Conservation (phyloP, 2,329 filamentous ascomycete species). For the Sporothrix inflata region DNA sequence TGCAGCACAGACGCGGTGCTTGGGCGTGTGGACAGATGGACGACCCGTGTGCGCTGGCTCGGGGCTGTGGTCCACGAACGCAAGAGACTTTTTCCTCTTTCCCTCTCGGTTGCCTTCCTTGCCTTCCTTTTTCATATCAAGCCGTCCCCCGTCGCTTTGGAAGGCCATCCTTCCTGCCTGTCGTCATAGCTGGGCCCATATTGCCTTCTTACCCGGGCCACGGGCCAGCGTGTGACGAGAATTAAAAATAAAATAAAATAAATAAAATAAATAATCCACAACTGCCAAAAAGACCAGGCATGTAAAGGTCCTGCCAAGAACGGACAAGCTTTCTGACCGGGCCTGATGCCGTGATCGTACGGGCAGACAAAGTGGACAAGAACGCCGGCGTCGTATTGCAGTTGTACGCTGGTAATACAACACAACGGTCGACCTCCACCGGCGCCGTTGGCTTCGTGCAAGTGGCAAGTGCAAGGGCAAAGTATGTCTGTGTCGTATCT, state of each 20-base stretch:
- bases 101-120: neutral
- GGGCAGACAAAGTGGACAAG: neutral
- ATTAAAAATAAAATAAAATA: neutral
- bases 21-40: too few species aligned
- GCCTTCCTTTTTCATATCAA: constrained; percentile 9
- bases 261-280: neutral
- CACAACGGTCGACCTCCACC: neutral
- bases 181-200: neutral
- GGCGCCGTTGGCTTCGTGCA: neutral
- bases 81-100: neutral
- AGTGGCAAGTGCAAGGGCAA: neutral
- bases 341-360: neutral
- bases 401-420: neutral
- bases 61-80: neutral
- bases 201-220: constrained; percentile 1
- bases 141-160: constrained; percentile 11
- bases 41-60: neutral
- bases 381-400: neutral
- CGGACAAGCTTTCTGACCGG: constrained; percentile 23
- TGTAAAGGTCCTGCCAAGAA: constrained; percentile 25
- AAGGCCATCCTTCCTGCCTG: neutral
- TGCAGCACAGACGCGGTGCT: neutral
- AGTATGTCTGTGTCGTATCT: neutral
- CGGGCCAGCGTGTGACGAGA: neutral
- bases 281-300: neutral